Evolutionary conservation across 2,329 filamentous ascomycete genomes (phyloP), one percentile per base, ranked within the genome.

Genomic region (Sphaerulina musiva): DNA sequence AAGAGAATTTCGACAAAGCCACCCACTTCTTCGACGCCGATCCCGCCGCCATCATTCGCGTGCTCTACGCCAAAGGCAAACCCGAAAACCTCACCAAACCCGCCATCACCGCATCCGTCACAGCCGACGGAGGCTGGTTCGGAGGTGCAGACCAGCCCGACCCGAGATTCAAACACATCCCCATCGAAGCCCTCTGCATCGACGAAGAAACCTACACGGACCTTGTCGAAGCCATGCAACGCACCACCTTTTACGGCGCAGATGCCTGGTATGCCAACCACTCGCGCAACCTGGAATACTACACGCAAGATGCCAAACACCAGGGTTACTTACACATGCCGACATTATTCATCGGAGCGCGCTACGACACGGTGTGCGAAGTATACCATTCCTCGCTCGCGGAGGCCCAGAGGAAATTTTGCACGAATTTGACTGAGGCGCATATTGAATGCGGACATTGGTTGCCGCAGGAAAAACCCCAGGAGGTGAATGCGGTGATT

Each of bases 221-320:
- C 12, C 52, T 71, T 3, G 60, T 69, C 2, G 57, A 59, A 17
- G 71, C 70, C 12, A 72, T 74, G 62, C 59, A 72, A 58, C 67
- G 66, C 57, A 72, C 72, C 4, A 73, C 74, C 0, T 72, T 71
- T 54, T 73, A 68, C 58, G 64, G 68, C 1, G 64, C 70, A 1
- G 68, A 66, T 26, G 68, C 72, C 0, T 74, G 70, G 57, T 78
- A 78, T 53, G 55, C 73, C 36, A 73, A 78, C 57, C 72, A 76
- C 56, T 64, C 69, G 5, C 64, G 60, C 10, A 78, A 79, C 51
- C 60, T 57, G 2, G 68, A 67, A 39, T 78, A 74, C 60, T 70
- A 68, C 6, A 69, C 70, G 17, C 67, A 69, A 26, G 66, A 71
- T 40, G 57, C 59, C 7, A 68, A 66, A 62, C 70, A 71, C 20